These are phyloP conservation scores for Cupressus sempervirens DNA, from an alignment of 75 land plant species.

Conservation along the genomic window DNA sequence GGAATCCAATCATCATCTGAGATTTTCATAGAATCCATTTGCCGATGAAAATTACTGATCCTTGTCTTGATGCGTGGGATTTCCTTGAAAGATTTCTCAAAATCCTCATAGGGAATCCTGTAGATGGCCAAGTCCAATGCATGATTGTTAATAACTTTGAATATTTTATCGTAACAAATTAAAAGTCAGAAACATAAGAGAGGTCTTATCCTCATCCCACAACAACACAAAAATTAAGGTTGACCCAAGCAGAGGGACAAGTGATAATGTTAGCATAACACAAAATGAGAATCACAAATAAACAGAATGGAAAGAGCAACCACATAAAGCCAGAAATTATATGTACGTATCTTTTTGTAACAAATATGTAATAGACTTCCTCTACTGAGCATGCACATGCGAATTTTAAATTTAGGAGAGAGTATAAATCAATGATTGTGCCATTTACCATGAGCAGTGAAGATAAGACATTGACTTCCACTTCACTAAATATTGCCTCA, in stretches of 20 bases:
- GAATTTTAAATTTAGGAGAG: not conserved
- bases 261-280: not conserved
- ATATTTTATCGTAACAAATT: not conserved
- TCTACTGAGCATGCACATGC: not conserved
- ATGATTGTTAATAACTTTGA: not conserved
- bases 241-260: not conserved
- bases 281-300: not conserved
- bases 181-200: not conserved
- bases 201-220: not conserved
- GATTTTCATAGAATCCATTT: conserved; percentile 50
- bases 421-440: not conserved
- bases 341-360: not conserved
- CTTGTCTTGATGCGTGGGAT: conserved; percentile 72
- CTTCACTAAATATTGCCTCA: conserved; percentile 88
- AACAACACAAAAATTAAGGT: not conserved
- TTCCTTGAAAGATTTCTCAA: conserved; percentile 64
- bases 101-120: conserved; percentile 82
- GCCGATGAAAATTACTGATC: conserved; percentile 75
- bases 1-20: conserved; percentile 87
- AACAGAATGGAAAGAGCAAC: not conserved
- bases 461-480: conserved; percentile 92
- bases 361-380: not conserved
- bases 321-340: not conserved
- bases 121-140: not conserved
- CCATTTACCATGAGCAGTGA: conserved; percentile 89